phyloP scores from a whole-genome alignment of 345 rosid species.

The Dipteronia dyeriana region DNA sequence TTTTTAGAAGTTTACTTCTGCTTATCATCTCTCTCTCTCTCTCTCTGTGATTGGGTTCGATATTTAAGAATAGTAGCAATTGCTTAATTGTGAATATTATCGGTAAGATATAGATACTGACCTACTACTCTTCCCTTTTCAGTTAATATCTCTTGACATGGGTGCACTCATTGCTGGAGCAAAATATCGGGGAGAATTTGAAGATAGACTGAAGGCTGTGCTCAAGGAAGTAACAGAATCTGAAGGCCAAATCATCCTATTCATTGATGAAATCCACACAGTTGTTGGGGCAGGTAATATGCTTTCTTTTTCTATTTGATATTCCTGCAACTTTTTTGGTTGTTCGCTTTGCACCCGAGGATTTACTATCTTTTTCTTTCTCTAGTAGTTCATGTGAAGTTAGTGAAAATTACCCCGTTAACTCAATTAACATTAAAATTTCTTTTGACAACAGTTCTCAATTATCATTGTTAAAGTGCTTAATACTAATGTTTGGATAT shows the following conservation, averaged over 20 bases:
- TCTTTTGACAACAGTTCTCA: constrained; percentile 1
- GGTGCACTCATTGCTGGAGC: constrained; percentile 99
- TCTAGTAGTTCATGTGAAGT: not conserved
- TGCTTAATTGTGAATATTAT: not conserved
- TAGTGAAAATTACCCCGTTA: not conserved
- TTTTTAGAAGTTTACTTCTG: constrained; percentile 10
- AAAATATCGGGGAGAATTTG: constrained; percentile 96
- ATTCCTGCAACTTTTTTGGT: not conserved
- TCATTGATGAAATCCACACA: constrained; percentile 98
- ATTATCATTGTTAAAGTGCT: not conserved
- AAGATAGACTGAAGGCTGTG: constrained; percentile 97
- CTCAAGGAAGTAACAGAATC: constrained; percentile 95
- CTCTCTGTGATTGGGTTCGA: not conserved
- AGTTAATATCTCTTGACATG: constrained; percentile 99
- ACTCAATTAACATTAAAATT: not conserved
- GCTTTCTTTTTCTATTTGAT: not conserved
- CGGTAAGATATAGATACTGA: constrained; percentile 15
- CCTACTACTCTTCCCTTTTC: constrained; percentile 20
- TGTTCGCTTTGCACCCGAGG: not conserved
- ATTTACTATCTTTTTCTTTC: not conserved
- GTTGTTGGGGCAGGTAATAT: constrained; percentile 96
- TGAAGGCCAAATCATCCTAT: constrained; percentile 87
- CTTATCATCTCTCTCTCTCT: not conserved
- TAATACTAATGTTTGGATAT: not conserved
- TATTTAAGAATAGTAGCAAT: not conserved